Base-by-base conservation (phyloP, 306 rosid genomes). In the Inga laurina region DNA sequence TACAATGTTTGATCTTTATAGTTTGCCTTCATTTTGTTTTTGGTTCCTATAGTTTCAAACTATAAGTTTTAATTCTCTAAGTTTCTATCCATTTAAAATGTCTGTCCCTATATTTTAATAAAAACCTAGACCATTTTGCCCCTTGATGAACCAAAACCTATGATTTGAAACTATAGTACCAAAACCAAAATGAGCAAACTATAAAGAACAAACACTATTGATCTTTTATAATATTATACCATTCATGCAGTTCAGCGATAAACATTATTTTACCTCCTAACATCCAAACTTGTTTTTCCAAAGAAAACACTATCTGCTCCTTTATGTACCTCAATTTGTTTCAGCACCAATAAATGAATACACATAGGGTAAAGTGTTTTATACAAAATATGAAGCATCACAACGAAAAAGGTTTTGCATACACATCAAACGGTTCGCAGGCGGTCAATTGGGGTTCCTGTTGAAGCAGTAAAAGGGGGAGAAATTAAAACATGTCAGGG, bases 371-470 rank as follows among this genome's bases (percentile, higher is more conserved):
- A 41, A 24, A 39, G 30, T 24, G 75, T 34, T 48, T 67, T n/a
- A 21, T 2, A 84, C 39, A 82, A 35, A 79, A 73, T 71, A 45
- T 12, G 11, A 77, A 78, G 61, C 27, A 81, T 92, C 88, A 96
- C 45, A 96, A 81, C 44, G 87, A 79, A 90, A 94, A 96, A 68
- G 98, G 94, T 88, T 84, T 94, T 10, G 88, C 52, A 78, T 94
- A 89, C 74, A 94, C 97, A 82, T 96, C 98, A 34, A 96, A 94
- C 41, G 91, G 83, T 82, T 96, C 91, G 27, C 90, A 86, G 56
- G 98, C 74, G 18, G 99, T 94, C 79, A 96, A 82, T 64, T 96
- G 99, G 34, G 99, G 99, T 79, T 93, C 99, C 98, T 96, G 97
- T 82, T n/a, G 72, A 82, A 87, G 81, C 74, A 86, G 85, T 85